phyloP scores from a whole-genome alignment of 2,329 filamentous ascomycete species.

The Huntiella bhutanensis region DNA sequence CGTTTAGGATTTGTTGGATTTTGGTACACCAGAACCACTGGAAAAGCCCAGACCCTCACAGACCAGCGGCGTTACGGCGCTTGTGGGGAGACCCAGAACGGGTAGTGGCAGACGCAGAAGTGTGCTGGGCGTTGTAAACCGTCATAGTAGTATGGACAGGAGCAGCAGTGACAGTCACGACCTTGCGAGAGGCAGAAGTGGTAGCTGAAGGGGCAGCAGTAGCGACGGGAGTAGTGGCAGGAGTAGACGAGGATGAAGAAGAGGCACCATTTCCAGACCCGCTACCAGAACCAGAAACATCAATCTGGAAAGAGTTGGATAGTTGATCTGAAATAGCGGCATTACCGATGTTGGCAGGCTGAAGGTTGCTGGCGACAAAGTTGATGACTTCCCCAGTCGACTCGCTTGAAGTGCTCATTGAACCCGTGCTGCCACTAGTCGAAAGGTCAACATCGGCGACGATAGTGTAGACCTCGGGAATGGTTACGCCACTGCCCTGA shows the following conservation, averaged over 20 bases:
- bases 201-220: neutral
- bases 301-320: constrained; percentile 25
- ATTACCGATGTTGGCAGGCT: constrained; percentile 21
- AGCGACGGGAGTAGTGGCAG: constrained; percentile 9
- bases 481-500: constrained; percentile 11
- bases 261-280: neutral
- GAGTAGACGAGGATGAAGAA: neutral
- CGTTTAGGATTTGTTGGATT: too few relatives aligned
- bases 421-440: neutral
- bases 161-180: constrained; percentile 13
- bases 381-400: neutral
- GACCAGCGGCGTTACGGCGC: neutral
- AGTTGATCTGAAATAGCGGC: constrained; percentile 29
- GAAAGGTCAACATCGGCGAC: constrained; percentile 23
- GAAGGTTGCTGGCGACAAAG: constrained; percentile 1
- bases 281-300: constrained; percentile 11
- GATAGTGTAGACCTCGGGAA: constrained; percentile 24
- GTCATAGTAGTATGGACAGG: constrained; percentile 22
- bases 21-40: constrained; percentile 4
- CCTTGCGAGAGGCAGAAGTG: neutral
- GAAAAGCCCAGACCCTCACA: neutral
- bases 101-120: constrained; percentile 2
- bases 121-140: constrained; percentile 3
- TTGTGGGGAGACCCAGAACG: constrained; percentile 4
- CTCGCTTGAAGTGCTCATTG: constrained; percentile 13